These are phyloP conservation scores for Paecilomyces niveus DNA, from an alignment of 2,329 filamentous ascomycete species.

Conservation along the genomic window DNA sequence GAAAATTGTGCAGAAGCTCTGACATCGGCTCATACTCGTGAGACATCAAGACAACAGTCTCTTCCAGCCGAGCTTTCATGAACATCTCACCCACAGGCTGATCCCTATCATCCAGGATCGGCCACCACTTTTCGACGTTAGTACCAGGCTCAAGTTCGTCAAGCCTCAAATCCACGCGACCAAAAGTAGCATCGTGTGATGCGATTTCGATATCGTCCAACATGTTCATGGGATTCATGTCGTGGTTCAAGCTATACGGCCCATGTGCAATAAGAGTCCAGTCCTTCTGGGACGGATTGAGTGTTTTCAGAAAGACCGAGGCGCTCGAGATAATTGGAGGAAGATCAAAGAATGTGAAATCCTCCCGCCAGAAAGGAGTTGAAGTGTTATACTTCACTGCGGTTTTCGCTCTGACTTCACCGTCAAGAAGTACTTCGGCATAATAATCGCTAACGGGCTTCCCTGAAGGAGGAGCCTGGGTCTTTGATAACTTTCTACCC, in stretches of 20 bases:
- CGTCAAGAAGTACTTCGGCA: slow-evolving; percentile 42
- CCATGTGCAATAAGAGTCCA: slow-evolving; percentile 43
- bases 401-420: slow-evolving; percentile 42
- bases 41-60: slow-evolving; percentile 80
- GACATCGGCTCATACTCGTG: slow-evolving; percentile 79
- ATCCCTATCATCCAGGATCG: slow-evolving; percentile 67
- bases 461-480: slow-evolving; percentile 18
- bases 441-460: slow-evolving; percentile 37
- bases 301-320: slow-evolving; percentile 39
- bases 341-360: slow-evolving; percentile 41
- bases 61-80: slow-evolving; percentile 74
- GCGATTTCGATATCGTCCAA: slow-evolving; percentile 42
- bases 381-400: slow-evolving; percentile 39
- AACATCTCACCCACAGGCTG: slow-evolving; percentile 76
- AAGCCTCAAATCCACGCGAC: slow-evolving; percentile 70
- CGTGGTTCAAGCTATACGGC: slow-evolving; percentile 34
- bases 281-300: slow-evolving; percentile 42
- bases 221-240: slow-evolving; percentile 32
- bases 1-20: slow-evolving; percentile 77
- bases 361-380: slow-evolving; percentile 44
- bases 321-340: slow-evolving; percentile 42
- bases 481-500: slow-evolving; percentile 26
- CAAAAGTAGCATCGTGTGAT: slow-evolving; percentile 39
- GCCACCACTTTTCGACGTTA: slow-evolving; percentile 83
- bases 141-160: slow-evolving; percentile 70